Conservation (phyloP, 2,329 filamentous ascomycete species). For the Emergomyces orientalis region DNA sequence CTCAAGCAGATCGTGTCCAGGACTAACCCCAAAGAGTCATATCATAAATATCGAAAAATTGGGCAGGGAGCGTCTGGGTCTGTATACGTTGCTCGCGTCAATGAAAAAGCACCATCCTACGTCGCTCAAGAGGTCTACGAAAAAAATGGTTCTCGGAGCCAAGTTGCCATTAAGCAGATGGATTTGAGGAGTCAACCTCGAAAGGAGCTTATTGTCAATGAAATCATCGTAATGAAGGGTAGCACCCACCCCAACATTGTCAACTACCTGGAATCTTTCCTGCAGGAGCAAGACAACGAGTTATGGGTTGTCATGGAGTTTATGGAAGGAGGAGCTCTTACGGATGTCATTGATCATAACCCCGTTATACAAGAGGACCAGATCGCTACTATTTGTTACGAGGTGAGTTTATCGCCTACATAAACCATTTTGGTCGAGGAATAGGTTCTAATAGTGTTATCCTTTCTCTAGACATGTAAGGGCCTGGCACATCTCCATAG, state of each 20-base stretch:
- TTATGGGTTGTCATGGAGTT: slow-evolving; percentile 99
- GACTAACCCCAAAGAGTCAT: slow-evolving; percentile 86
- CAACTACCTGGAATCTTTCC: slow-evolving; percentile 94
- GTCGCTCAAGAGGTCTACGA: slow-evolving; percentile 70
- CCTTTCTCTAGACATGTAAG: slow-evolving; percentile 67
- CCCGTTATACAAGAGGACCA: slow-evolving; percentile 88
- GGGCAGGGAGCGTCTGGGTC: slow-evolving; percentile 96
- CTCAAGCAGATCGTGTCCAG: slow-evolving; percentile 91
- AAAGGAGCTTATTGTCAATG: slow-evolving; percentile 97
- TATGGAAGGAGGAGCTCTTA: slow-evolving; percentile 96
- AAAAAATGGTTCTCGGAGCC: slow-evolving; percentile 68
- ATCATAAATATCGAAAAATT: slow-evolving; percentile 99
- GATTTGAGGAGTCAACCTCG: slow-evolving; percentile 92
- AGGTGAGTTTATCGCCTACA: slow-evolving; percentile 56
- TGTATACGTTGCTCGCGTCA: slow-evolving; percentile 94
- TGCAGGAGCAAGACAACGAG: slow-evolving; percentile 87
- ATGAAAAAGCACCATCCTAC: slow-evolving; percentile 72
- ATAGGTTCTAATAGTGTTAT: slow-evolving; percentile 13
- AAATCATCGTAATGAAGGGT: slow-evolving; percentile 99
- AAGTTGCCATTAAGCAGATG: slow-evolving; percentile 99
- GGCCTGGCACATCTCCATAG: slow-evolving; percentile 88
- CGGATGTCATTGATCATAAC: slow-evolving; percentile 98
- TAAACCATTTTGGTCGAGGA: neutral
- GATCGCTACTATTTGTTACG: slow-evolving; percentile 91
- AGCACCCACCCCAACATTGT: slow-evolving; percentile 97